Evolutionary conservation across 805 yeast genomes (phyloP).

Genomic region (Pichia ethanolica): DNA sequence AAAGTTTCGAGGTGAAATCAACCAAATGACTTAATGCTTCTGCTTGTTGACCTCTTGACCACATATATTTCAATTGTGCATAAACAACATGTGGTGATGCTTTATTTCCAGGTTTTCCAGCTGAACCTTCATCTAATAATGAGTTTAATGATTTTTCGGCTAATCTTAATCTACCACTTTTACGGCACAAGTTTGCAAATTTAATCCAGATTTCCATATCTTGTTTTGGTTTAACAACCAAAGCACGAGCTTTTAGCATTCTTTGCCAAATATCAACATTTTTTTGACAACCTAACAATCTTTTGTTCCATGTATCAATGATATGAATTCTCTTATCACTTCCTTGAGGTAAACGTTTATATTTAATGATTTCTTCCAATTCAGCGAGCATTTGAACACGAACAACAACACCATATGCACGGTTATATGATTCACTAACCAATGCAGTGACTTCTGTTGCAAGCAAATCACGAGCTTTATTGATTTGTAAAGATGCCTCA

Average conservation of each 20-base stretch:
- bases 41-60: slow-evolving; percentile 87
- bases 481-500: slow-evolving; percentile 71
- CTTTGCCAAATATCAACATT: slow-evolving; percentile 99
- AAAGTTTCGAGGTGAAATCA: slow-evolving; percentile 86
- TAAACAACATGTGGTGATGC: slow-evolving; percentile 97
- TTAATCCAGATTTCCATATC: slow-evolving; percentile 98
- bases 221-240: slow-evolving; percentile 90
- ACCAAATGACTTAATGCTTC: slow-evolving; percentile 83
- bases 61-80: slow-evolving; percentile 92
- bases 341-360: slow-evolving; percentile 76
- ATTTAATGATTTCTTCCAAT: slow-evolving; percentile 86
- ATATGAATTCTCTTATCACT: slow-evolving; percentile 73
- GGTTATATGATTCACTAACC: slow-evolving; percentile 89
- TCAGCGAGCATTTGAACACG: slow-evolving; percentile 97
- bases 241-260: slow-evolving; percentile 83
- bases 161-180: slow-evolving; percentile 83
- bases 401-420: slow-evolving; percentile 95
- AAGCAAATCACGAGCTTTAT: slow-evolving; percentile 77
- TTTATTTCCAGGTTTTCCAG: slow-evolving; percentile 39
- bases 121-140: slow-evolving; percentile 58
- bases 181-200: slow-evolving; percentile 92
- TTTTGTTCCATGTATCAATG: slow-evolving; percentile 89
- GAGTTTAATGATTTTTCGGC: slow-evolving; percentile 88
- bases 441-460: slow-evolving; percentile 92
- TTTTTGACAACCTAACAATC: slow-evolving; percentile 88